These are phyloP conservation scores for Botryosphaeria dothidea DNA, from an alignment of 2,329 filamentous ascomycete species.

Conservation along the genomic window DNA sequence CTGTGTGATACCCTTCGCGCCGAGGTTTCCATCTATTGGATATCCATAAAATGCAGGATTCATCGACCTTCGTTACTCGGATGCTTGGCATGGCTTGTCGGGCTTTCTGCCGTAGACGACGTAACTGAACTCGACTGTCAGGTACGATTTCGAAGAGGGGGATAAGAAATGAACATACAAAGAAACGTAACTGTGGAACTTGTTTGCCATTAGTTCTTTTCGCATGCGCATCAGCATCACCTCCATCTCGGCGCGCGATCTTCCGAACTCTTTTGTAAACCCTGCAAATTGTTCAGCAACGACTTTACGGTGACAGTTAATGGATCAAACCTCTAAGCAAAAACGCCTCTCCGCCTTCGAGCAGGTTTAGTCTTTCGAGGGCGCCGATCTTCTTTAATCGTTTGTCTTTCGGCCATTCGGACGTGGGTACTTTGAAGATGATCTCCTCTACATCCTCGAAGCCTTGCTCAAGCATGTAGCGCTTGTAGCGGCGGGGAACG, in stretches of 20 bases:
- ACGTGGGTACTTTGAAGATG: conserved; percentile 14
- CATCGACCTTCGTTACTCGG: background rate
- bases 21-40: background rate
- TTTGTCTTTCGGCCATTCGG: conserved; percentile 14
- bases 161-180: background rate
- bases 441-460: conserved; percentile 11
- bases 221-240: conserved; percentile 12
- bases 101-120: background rate
- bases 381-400: conserved; percentile 9
- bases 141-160: background rate
- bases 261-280: conserved; percentile 12
- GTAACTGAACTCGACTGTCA: background rate
- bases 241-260: conserved; percentile 12
- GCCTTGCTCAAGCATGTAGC: conserved; percentile 3
- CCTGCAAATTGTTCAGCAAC: background rate
- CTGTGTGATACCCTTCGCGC: background rate
- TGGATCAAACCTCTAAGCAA: conserved; percentile 13
- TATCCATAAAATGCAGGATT: background rate
- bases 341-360: conserved; percentile 12
- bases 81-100: background rate
- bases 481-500: background rate
- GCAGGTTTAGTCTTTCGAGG: conserved; percentile 12
- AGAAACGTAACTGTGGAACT: conserved; percentile 14
- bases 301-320: too few species aligned
- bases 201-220: conserved; percentile 16